Evolutionary conservation across 2,329 filamentous ascomycete species (phyloP).

Genomic region (Cercospora sojina): DNA sequence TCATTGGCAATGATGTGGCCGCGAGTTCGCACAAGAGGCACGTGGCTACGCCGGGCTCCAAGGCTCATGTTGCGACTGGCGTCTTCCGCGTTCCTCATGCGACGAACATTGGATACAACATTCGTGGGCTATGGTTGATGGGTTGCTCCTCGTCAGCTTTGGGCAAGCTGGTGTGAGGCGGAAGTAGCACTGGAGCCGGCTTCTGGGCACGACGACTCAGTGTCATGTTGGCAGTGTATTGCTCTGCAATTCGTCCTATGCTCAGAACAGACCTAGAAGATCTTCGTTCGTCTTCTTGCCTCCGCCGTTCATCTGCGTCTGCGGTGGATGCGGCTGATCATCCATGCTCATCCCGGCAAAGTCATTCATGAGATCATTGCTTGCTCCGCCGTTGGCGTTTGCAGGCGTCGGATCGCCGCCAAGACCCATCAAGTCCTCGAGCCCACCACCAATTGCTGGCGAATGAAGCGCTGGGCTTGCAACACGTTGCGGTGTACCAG

Average conservation of each 20-base stretch:
- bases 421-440: slow-evolving; percentile 79
- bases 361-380: slow-evolving; percentile 70
- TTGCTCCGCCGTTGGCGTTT: slow-evolving; percentile 31
- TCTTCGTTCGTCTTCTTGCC: slow-evolving; percentile 53
- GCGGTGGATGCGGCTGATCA: slow-evolving; percentile 64
- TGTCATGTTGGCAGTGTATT: neutral
- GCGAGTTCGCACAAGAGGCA: neutral
- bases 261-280: slow-evolving; percentile 55
- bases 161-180: neutral
- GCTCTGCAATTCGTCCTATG: neutral
- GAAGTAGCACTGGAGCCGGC: neutral
- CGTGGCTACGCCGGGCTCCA: neutral
- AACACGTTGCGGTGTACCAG: slow-evolving; percentile 67
- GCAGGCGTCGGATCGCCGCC: slow-evolving; percentile 46
- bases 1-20: neutral
- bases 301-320: slow-evolving; percentile 55
- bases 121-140: neutral
- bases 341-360: slow-evolving; percentile 79
- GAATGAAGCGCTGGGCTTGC: slow-evolving; percentile 58
- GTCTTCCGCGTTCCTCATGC: neutral
- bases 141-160: neutral
- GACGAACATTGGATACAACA: neutral
- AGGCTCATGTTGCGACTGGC: neutral
- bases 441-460: slow-evolving; percentile 54
- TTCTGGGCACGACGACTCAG: neutral